A percentile compares a stretch with the other conserved stretches of the same genome.
phyloP scores from a whole-genome alignment of 345 rosid species.

The Eucalyptus microcorys region DNA sequence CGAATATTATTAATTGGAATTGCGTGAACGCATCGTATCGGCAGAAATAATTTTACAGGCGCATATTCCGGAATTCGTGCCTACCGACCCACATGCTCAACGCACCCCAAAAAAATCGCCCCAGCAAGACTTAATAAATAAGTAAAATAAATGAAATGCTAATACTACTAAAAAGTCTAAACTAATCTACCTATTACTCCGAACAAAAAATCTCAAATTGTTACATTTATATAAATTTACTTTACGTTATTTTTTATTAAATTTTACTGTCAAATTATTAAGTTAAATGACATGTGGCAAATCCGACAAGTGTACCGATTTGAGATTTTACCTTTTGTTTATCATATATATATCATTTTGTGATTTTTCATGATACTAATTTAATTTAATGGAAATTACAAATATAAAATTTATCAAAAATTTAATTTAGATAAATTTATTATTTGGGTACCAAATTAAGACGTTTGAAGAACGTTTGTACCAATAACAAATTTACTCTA shows the following conservation, averaged over 20 bases:
- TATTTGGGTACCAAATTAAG: too few relatives aligned
- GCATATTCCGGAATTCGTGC: neutral
- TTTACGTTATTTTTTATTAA: rapidly evolving
- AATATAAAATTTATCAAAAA: too few relatives aligned
- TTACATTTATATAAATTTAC: rapidly evolving
- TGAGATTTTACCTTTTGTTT: rapidly evolving
- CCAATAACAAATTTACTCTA: too few relatives aligned
- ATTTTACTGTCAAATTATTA: too few relatives aligned
- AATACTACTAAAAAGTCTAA: too few relatives aligned
- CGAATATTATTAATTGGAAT: neutral
- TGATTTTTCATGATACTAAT: too few relatives aligned
- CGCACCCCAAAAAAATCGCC: neutral
- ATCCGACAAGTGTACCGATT: rapidly evolving
- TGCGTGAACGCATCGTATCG: neutral
- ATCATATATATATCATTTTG: rapidly evolving
- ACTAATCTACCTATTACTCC: rapidly evolving
- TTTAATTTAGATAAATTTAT: too few relatives aligned
- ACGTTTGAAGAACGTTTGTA: too few relatives aligned
- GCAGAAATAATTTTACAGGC: neutral
- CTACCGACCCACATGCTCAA: neutral
- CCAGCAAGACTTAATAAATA: too few relatives aligned
- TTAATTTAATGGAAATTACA: rapidly evolving
- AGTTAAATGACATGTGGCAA: rapidly evolving
- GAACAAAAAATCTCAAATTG: too few relatives aligned
- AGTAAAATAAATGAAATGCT: too few relatives aligned